Conservation (phyloP, 345 rosid species). For the Carallia pectinifolia region DNA sequence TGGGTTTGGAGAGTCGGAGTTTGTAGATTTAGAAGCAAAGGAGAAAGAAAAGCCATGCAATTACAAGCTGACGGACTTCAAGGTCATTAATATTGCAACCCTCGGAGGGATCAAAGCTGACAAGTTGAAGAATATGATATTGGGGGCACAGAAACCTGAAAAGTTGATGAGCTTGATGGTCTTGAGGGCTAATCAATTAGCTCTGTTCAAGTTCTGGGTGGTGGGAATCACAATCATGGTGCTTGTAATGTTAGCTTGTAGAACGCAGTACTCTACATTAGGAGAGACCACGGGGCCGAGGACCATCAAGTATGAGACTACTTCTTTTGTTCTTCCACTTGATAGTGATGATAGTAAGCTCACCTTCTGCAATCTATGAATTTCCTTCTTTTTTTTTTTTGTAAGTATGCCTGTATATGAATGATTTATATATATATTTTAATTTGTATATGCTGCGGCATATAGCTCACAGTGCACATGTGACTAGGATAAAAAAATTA, state of each 20-base stretch:
- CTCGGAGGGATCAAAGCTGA: conserved; percentile 4
- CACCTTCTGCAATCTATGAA: neutral
- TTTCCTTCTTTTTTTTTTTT: neutral
- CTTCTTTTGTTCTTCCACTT: conserved; percentile 16
- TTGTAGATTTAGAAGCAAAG: conserved; percentile 1
- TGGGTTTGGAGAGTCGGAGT: neutral
- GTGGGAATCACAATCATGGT: conserved; percentile 13
- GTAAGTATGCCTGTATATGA: neutral
- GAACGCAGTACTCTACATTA: conserved; percentile 16
- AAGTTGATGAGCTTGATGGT: conserved; percentile 15
- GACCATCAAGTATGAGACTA: neutral
- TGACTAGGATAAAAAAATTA: no score
- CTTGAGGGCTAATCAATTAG: conserved; percentile 7
- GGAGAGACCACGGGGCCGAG: neutral
- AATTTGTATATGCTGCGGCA: no score
- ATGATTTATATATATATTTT: no score
- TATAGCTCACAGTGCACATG: no score
- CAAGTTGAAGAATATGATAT: conserved; percentile 12
- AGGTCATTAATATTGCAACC: neutral
- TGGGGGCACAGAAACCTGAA: conserved; percentile 13
- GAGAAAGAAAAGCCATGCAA: neutral
- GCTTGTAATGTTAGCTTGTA: conserved; percentile 20
- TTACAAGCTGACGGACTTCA: conserved; percentile 1
- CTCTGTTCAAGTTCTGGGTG: conserved; percentile 17
- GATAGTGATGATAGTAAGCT: neutral